phyloP scores from a whole-genome alignment of 1,284 basidiomycete species.

The Puccinia novopanici region DNA sequence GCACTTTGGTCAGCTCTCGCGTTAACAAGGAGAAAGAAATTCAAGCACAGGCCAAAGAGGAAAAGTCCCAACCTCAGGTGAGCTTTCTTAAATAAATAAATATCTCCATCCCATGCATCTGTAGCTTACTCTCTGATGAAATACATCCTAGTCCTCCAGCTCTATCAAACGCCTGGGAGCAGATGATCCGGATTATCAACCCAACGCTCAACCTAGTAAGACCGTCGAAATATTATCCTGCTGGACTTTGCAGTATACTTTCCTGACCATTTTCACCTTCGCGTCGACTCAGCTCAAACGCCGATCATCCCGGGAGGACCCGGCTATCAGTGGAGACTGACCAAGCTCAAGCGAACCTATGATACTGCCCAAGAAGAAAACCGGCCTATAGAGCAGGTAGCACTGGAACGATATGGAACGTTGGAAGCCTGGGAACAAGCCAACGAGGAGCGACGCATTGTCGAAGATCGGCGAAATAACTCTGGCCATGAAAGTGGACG shows the following conservation, averaged over 20 bases:
- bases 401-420: conserved; percentile 81
- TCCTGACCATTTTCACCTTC: too few relatives aligned
- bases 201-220: conserved; percentile 29
- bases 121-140: neutral
- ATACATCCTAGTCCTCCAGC: conserved; percentile 27
- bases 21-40: conserved; percentile 24
- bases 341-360: conserved; percentile 43
- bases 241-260: neutral
- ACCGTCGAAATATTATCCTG: neutral
- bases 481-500: conserved; percentile 61
- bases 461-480: conserved; percentile 72
- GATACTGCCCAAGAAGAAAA: conserved; percentile 44
- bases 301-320: conserved; percentile 34
- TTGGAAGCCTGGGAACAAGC: conserved; percentile 85
- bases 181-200: conserved; percentile 41
- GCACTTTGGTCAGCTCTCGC: conserved; percentile 15
- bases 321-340: conserved; percentile 48
- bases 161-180: conserved; percentile 46
- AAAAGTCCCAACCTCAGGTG: too few relatives aligned
- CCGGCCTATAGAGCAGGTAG: conserved; percentile 65
- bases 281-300: neutral
- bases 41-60: neutral
- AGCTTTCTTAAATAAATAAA: too few relatives aligned
- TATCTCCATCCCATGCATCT: too few relatives aligned
- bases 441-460: conserved; percentile 75